Evolutionary conservation across 371 early-diverging fungal genomes (phyloP).

Genomic region (Syncephalastrum contaminatum): DNA sequence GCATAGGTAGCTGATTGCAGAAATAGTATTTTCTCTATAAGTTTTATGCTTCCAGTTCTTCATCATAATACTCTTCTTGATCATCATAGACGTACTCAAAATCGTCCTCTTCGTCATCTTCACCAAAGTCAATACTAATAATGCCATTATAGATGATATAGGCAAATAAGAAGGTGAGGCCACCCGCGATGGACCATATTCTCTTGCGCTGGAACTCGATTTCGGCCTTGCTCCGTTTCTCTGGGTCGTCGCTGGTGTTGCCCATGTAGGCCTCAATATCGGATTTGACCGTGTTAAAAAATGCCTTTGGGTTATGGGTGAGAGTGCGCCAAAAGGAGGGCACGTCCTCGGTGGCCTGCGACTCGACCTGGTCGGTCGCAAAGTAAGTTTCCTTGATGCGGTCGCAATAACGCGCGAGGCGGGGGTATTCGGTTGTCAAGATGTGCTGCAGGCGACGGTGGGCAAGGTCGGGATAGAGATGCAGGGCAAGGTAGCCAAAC

Average conservation of each 20-base stretch:
- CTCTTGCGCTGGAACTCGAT: slow-evolving; percentile 62
- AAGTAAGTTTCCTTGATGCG: slow-evolving; percentile 38
- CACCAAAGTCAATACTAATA: slow-evolving; percentile 47
- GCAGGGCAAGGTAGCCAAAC: slow-evolving; percentile 69
- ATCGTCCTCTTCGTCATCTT: slow-evolving; percentile 31
- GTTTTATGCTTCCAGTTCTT: slow-evolving; percentile 1
- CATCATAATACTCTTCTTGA: slow-evolving; percentile 17
- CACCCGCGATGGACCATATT: slow-evolving; percentile 59
- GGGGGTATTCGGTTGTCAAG: slow-evolving; percentile 56
- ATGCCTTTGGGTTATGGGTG: slow-evolving; percentile 41
- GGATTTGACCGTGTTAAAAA: slow-evolving; percentile 44
- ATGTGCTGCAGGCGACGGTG: slow-evolving; percentile 62
- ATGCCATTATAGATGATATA: slow-evolving; percentile 61
- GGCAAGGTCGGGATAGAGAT: slow-evolving; percentile 63
- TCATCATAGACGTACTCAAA: slow-evolving; percentile 17
- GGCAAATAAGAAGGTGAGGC: slow-evolving; percentile 50
- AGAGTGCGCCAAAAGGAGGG: slow-evolving; percentile 58
- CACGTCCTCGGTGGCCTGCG: slow-evolving; percentile 36
- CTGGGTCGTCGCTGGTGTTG: slow-evolving; percentile 26
- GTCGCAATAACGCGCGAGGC: slow-evolving; percentile 58
- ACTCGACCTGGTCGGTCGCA: slow-evolving; percentile 13
- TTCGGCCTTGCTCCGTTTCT: slow-evolving; percentile 46
- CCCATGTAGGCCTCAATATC: slow-evolving; percentile 38
- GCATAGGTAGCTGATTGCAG: too few species aligned
- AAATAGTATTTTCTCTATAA: too few species aligned